These are phyloP conservation scores for Anethum foeniculum DNA, from an alignment of 140 eudicot genomes.

Conservation along the genomic window DNA sequence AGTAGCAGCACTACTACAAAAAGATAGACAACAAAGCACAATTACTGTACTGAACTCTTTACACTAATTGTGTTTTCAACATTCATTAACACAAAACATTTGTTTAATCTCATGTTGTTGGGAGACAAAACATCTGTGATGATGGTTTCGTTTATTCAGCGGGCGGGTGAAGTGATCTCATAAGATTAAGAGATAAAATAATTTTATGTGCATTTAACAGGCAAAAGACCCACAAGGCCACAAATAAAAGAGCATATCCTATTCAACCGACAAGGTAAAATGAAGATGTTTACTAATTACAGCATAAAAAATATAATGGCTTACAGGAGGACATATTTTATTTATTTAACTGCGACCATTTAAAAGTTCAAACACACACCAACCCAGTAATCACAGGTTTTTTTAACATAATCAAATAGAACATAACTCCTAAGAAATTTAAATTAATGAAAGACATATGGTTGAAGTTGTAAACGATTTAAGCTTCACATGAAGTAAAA, in stretches of 20 bases:
- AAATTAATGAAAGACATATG: no score
- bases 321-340: no score
- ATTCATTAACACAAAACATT: conserved; percentile 14
- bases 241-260: no score
- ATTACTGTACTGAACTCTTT: not conserved
- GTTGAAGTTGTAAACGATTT: not conserved
- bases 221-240: no score
- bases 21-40: conserved; percentile 18
- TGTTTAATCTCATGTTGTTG: conserved; percentile 10
- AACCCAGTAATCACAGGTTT: no score
- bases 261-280: no score
- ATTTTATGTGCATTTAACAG: no score
- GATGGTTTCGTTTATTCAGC: not conserved
- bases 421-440: no score
- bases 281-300: no score
- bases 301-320: no score
- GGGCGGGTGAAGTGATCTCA: not conserved
- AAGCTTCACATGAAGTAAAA: not conserved
- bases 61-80: conserved; percentile 2
- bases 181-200: not conserved
- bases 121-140: conserved; percentile 17
- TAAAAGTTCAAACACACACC: not conserved
- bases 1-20: conserved; percentile 19
- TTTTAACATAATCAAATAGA: no score
- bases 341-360: no score